A percentile compares a stretch with the other conserved stretches of the same genome.
phyloP scores from a whole-genome alignment of 2,329 filamentous ascomycete species.

The Lomentospora prolificans region DNA sequence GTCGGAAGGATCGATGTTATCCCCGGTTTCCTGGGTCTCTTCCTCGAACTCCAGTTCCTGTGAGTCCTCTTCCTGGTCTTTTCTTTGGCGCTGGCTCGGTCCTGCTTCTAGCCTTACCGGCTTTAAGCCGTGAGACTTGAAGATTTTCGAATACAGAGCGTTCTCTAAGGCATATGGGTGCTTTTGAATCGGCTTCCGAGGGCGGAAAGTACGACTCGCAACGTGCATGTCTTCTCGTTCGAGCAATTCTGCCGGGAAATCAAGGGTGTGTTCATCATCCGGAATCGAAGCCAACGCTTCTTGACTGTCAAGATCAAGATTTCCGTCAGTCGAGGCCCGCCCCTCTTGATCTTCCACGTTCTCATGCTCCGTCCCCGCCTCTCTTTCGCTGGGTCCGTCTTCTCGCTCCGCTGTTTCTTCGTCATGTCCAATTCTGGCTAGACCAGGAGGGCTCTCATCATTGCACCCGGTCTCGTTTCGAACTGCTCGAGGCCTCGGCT shows the following conservation, averaged over 20 bases:
- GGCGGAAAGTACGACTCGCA: constrained; percentile 41
- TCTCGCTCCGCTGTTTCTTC: too few species aligned
- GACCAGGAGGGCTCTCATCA: too few species aligned
- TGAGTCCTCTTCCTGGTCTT: constrained; percentile 25
- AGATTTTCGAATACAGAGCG: constrained; percentile 40
- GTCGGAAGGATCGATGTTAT: constrained; percentile 16
- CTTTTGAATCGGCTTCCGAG: constrained; percentile 51
- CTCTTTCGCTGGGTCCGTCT: too few species aligned
- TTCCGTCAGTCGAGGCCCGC: background rate
- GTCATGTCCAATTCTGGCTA: too few species aligned
- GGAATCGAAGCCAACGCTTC: background rate
- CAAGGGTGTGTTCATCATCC: background rate
- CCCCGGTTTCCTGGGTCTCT: constrained; percentile 19
- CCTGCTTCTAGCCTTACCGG: constrained; percentile 34
- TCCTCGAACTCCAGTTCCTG: constrained; percentile 42
- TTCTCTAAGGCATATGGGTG: constrained; percentile 49
- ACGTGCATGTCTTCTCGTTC: constrained; percentile 17
- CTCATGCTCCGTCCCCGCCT: too few species aligned
- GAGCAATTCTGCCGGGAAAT: constrained; percentile 6
- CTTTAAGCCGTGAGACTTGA: constrained; percentile 44
- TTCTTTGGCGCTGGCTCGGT: constrained; percentile 19
- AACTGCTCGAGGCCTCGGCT: background rate
- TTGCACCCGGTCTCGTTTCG: background rate
- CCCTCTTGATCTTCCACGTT: too few species aligned
- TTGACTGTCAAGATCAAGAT: background rate